Percentiles rank a stretch among this genome's conserved stretches.
phyloP scores from a whole-genome alignment of 1,139 yeast species.

The Blastobotrys apis region DNA sequence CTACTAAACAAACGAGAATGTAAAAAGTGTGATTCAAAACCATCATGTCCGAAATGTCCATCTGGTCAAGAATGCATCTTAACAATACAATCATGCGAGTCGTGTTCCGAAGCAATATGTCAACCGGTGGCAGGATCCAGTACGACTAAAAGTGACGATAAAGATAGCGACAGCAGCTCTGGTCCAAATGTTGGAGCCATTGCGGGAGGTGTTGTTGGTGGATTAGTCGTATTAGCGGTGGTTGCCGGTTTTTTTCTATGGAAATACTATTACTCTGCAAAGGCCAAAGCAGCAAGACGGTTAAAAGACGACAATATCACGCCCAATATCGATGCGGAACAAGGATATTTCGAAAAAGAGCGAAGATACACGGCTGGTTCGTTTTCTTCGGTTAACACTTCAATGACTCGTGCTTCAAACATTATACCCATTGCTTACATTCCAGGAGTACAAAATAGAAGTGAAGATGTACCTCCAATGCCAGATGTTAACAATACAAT shows the following conservation, averaged over 20 bases:
- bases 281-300: conserved; percentile 17
- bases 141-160: conserved; percentile 11
- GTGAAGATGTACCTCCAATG: conserved; percentile 15
- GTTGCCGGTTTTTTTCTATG: conserved; percentile 29
- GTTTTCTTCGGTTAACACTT: conserved; percentile 25
- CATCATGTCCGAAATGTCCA: conserved; percentile 30
- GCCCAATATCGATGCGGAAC: conserved; percentile 21
- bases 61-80: conserved; percentile 28
- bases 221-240: conserved; percentile 30
- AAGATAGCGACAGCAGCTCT: conserved; percentile 3
- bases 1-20: conserved; percentile 18
- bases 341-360: conserved; percentile 18
- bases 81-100: conserved; percentile 31
- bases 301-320: conserved; percentile 17
- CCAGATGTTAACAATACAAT: conserved; percentile 16
- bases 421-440: conserved; percentile 91
- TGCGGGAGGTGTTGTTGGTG: conserved; percentile 40
- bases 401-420: conserved; percentile 71
- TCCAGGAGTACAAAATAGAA: conserved; percentile 61
- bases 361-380: conserved; percentile 25
- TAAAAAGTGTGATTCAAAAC: conserved; percentile 21
- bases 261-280: conserved; percentile 27
- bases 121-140: conserved; percentile 14
- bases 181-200: conserved; percentile 33
- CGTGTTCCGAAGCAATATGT: conserved; percentile 30